Base-by-base conservation (phyloP, 2,329 filamentous ascomycete species). In the Exutisphaerella laricina region DNA sequence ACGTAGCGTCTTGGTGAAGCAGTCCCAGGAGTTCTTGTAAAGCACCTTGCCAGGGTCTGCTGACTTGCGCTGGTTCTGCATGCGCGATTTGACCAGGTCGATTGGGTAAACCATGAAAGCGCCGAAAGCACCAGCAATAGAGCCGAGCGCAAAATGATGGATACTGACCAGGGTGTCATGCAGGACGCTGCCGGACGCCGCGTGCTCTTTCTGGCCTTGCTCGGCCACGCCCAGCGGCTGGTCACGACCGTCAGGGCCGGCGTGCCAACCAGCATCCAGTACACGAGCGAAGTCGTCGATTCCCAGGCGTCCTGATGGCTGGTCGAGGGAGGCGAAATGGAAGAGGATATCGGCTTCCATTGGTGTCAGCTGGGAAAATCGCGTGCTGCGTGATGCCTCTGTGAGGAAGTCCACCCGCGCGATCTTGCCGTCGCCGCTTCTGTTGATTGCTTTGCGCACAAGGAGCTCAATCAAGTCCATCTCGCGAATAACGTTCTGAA, bases 21-120 rank as follows among this genome's bases (percentile, higher is more conserved):
- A 98, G 68, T 98, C 92, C 51, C 95, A 70, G 34, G 90, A 97
- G 74, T 98, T 98, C 69, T 94, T 95, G 72, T 98, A 98, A 49
- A 97, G 70, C 49, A 85, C 75, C 66, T 95, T 84, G 44, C 92
- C 92, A 1, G 89, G 87, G 38, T 84, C 79, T 4, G 79, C 79
- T n/a, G n/a, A n/a, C 39, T 80, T 81, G 54, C 92, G 80, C 73
- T 98, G 92, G 71, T 98, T 98, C 69, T 98, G 92, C 82, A 98
- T 85, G 48, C 92, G 82, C 1, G 92, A 98, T 78, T 98, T 98
- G 66, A 98, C 92, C 49, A 98, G 72, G 71, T 98, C 92, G 62
- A 98, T 97, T 17, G 92, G 92, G 66, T 98, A 98, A 41, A 98
- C 92, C 88, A 98, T 96, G 66, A 98, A 97, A 9, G 92, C 92